These are phyloP conservation scores for Sporisorium reilianum DNA, from an alignment of 1,284 basidiomycete species.

Conservation along the genomic window DNA sequence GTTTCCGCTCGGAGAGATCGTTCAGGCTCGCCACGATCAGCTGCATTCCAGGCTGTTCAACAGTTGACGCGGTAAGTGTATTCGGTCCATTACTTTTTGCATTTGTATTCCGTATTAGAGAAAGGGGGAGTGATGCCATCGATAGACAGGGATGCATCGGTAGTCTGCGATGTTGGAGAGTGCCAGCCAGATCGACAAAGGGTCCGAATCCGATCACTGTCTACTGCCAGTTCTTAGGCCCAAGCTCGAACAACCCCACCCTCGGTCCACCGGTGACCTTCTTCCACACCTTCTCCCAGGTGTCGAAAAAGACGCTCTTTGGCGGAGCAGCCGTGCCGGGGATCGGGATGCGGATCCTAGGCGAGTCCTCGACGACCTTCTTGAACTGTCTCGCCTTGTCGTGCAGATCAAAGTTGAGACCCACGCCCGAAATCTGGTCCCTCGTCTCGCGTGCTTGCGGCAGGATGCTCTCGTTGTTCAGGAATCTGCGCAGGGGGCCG, in stretches of 20 bases:
- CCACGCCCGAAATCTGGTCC: slow-evolving; percentile 21
- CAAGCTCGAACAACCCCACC: slow-evolving; percentile 36
- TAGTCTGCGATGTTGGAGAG: too few species aligned
- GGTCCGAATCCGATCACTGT: too few species aligned
- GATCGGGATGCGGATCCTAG: slow-evolving; percentile 27
- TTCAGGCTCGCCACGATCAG: slow-evolving; percentile 88
- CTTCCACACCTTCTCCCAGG: slow-evolving; percentile 25
- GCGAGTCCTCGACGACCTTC: slow-evolving; percentile 17
- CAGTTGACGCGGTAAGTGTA: slow-evolving; percentile 56
- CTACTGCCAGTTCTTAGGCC: slow-evolving; percentile 29
- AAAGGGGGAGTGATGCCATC: not conserved
- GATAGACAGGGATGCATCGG: too few species aligned
- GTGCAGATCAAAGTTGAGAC: slow-evolving; percentile 25
- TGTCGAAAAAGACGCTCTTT: slow-evolving; percentile 35
- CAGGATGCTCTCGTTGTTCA: slow-evolving; percentile 46
- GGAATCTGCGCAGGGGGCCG: slow-evolving; percentile 23
- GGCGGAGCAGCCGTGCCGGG: slow-evolving; percentile 7
- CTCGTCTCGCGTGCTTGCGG: slow-evolving; percentile 18
- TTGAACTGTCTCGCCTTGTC: slow-evolving; percentile 9
- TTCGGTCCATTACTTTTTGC: not conserved
- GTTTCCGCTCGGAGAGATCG: slow-evolving; percentile 96
- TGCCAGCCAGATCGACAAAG: too few species aligned
- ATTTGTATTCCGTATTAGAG: not conserved
- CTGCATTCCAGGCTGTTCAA: slow-evolving; percentile 98
- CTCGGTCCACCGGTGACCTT: slow-evolving; percentile 20